Conservation (phyloP, 2,329 filamentous ascomycete genomes). For the Teratosphaeria gauchensis region DNA sequence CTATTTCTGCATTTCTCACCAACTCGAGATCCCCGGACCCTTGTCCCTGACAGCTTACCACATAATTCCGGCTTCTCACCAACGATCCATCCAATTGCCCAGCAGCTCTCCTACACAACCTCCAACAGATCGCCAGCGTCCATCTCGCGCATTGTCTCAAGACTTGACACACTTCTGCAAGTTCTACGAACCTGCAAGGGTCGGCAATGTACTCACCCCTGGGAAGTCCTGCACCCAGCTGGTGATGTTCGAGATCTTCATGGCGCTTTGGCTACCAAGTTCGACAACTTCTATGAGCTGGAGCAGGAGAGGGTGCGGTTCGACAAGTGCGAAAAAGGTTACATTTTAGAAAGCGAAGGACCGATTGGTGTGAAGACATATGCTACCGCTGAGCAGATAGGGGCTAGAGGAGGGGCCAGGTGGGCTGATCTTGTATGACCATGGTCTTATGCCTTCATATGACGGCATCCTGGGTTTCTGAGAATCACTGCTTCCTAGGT, state of each 20-base stretch:
- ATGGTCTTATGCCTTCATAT: too few relatives aligned
- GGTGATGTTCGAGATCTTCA: conserved; percentile 17
- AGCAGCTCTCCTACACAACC: background rate
- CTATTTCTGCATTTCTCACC: background rate
- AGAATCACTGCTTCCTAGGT: too few relatives aligned
- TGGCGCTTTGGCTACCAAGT: conserved; percentile 18
- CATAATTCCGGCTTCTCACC: too few relatives aligned
- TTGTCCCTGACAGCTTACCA: background rate
- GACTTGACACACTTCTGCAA: conserved; percentile 25
- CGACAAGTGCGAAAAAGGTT: conserved; percentile 46
- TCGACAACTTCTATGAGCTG: conserved; percentile 23
- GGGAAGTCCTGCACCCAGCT: conserved; percentile 23
- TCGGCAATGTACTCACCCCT: conserved; percentile 21
- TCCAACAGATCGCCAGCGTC: background rate
- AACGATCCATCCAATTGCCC: too few relatives aligned
- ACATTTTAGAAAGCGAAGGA: conserved; percentile 48
- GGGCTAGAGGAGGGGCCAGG: background rate
- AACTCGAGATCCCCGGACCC: background rate
- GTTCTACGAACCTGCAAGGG: conserved; percentile 26
- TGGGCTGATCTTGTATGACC: background rate
- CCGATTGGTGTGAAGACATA: conserved; percentile 24
- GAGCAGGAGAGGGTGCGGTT: conserved; percentile 39
- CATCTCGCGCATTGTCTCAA: conserved; percentile 8
- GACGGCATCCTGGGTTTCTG: too few relatives aligned
- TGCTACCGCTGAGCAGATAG: background rate